These are phyloP conservation scores for Chlamydomonas schloesseri DNA, from an alignment of 139 green algal genomes.

Conservation along the genomic window DNA sequence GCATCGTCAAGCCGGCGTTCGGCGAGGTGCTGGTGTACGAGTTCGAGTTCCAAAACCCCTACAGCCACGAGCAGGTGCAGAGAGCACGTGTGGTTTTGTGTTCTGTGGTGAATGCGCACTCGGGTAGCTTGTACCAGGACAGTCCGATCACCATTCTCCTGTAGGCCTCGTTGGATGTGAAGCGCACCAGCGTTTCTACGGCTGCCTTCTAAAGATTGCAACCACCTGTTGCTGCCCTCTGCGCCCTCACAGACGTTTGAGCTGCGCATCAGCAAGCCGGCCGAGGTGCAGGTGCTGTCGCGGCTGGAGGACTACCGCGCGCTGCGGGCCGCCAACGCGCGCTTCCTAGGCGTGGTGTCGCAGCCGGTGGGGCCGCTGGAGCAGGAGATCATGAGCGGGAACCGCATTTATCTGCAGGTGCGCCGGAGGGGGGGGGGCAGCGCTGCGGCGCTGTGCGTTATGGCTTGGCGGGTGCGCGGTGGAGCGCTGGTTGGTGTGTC, in stretches of 20 bases:
- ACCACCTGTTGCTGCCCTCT: no score
- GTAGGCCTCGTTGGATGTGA: no score
- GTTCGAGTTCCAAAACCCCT: slow-evolving; percentile 61
- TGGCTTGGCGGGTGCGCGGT: neutral
- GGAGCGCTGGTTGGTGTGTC: no score
- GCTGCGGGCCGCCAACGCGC: slow-evolving; percentile 54
- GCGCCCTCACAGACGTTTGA: slow-evolving; percentile 68
- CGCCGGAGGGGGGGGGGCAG: neutral
- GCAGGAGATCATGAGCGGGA: slow-evolving; percentile 55
- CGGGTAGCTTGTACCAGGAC: no score
- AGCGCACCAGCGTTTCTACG: no score
- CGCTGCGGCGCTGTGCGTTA: neutral
- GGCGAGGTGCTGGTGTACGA: slow-evolving; percentile 68
- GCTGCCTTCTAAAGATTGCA: no score
- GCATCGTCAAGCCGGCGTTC: slow-evolving; percentile 46
- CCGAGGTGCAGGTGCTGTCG: slow-evolving; percentile 48
- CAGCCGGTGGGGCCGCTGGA: slow-evolving; percentile 52
- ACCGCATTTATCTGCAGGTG: slow-evolving; percentile 59
- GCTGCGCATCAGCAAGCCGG: slow-evolving; percentile 55
- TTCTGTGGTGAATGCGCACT: neutral
- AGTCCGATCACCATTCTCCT: no score
- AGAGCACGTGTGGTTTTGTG: neutral
- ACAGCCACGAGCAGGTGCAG: slow-evolving; percentile 55
- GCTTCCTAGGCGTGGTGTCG: slow-evolving; percentile 47
- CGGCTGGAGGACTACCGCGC: slow-evolving; percentile 60